Base-by-base conservation (phyloP, 257 asterid genomes). In the Avicennia marina region DNA sequence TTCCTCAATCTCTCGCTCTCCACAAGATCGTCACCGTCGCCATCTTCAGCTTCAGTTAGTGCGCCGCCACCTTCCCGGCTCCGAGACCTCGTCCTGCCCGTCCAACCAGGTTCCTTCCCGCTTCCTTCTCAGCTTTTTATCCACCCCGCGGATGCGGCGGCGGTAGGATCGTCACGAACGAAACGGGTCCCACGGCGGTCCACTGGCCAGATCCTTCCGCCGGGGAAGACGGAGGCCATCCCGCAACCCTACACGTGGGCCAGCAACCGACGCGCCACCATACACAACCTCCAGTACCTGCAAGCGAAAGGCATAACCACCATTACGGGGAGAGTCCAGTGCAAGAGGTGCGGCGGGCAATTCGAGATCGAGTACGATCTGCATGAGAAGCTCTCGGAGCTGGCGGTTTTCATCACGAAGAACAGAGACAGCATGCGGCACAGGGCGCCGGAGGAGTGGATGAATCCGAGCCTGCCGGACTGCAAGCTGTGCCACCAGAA, bases 381-480 rank as follows among this genome's bases (percentile, higher is more conserved):
- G 59, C 48, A 15, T 33, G 52, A 68, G 39, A 91, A 70, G 47
- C 79, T 80, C 43, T 0, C 0, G 0, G 78, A 83, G 2, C 4
- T 91, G 0, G 57, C 66, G 17, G 0, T 2, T 0, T 81, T 34
- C 11, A 51, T 85, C 1, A 65, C 42, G 0, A 48, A 61, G 9
- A 69, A 81, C 13, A 80, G 55, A 31, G 43, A 1, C 4, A 0
- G 0, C 1, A 73, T 89, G 86, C 58, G n/a, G 3, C 90, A 88
- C 0, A 78, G 95, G 2, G 94, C 98, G 1, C 97, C 97, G 0
- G 40, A 4, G 0, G 5, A 3, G 0, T 89, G 97, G 95, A 27
- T 18, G 67, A 77, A 32, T 60, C 99, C 99, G 15, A 2, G 32
- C 3, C 66, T 83, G 0, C 86, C 80, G 0, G 8, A 36, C 0